Evolutionary conservation across 208 protist species (phyloP).

Genomic region (Porcisia hertigi): DNA sequence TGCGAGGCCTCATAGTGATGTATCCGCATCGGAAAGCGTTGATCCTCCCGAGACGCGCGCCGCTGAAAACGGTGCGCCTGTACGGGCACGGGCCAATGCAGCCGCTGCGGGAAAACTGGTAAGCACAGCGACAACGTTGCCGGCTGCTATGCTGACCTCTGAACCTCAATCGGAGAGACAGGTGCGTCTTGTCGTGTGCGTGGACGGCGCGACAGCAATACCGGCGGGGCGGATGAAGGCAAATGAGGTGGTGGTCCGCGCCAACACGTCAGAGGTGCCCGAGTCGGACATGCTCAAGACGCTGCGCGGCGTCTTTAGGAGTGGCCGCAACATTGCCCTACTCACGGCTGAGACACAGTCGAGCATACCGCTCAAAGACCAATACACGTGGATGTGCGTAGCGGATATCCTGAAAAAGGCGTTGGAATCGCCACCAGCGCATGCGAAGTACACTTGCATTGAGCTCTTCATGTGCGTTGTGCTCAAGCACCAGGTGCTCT

Average conservation of each 20-base stretch:
- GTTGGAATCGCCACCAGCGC: conserved; percentile 16
- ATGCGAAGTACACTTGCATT: conserved; percentile 21
- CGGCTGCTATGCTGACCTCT: not conserved
- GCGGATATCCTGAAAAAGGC: conserved; percentile 28
- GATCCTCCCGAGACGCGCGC: not conserved
- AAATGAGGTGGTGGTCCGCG: conserved; percentile 34
- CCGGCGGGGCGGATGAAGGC: conserved; percentile 12
- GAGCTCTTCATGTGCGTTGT: conserved; percentile 58
- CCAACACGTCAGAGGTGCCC: conserved; percentile 6
- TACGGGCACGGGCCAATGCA: not conserved
- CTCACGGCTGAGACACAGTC: conserved; percentile 46
- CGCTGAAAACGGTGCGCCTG: not conserved
- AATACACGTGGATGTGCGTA: conserved; percentile 47
- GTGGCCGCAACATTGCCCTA: conserved; percentile 44
- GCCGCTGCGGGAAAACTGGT: not conserved
- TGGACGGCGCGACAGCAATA: conserved; percentile 18
- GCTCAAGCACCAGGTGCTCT: conserved; percentile 51
- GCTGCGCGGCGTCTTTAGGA: conserved; percentile 17
- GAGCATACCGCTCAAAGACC: conserved; percentile 28
- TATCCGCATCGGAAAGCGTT: not conserved
- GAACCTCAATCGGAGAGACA: conserved; percentile 12
- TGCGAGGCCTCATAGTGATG: not conserved
- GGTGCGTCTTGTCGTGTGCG: conserved; percentile 30
- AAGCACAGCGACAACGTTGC: not conserved
- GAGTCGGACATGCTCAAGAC: conserved; percentile 34